Conservation (phyloP, 2,329 filamentous ascomycete genomes). For the Nigrograna mackinnonii region DNA sequence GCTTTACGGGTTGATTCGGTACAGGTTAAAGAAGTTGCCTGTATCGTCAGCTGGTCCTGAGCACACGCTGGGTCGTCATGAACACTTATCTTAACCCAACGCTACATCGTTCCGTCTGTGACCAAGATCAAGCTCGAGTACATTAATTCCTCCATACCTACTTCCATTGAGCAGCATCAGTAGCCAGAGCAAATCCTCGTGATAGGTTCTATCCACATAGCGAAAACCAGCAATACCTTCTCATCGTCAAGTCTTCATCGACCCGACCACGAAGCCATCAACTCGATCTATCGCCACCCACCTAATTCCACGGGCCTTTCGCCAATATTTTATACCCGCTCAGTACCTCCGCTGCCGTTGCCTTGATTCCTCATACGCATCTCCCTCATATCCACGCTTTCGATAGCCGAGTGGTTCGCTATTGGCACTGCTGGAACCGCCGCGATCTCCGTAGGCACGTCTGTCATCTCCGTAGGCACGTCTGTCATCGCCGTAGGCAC, state of each 20-base stretch:
- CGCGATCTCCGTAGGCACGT: too few species aligned
- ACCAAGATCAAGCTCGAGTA: not conserved
- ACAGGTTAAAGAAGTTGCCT: too few species aligned
- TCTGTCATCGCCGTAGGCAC: constrained; percentile 25
- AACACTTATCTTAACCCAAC: too few species aligned
- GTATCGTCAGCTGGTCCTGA: too few species aligned
- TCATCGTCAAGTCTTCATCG: not conserved
- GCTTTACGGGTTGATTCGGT: too few species aligned
- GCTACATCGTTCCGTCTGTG: too few species aligned
- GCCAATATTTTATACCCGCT: too few species aligned
- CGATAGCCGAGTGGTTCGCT: constrained; percentile 74
- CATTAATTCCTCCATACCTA: too few species aligned
- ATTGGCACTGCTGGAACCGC: constrained; percentile 71
- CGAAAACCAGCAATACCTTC: too few species aligned
- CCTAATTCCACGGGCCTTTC: not conserved
- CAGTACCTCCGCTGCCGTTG: constrained; percentile 64
- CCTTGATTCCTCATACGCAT: constrained; percentile 75
- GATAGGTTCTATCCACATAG: not conserved
- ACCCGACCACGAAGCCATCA: not conserved
- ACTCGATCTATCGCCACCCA: not conserved
- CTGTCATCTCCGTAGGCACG: constrained; percentile 17
- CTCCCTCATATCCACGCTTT: constrained; percentile 70
- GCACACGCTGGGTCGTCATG: too few species aligned
- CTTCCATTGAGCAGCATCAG: not conserved
- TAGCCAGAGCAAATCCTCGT: not conserved